These are phyloP conservation scores for Hirschioporus abietinus DNA, from an alignment of 768 basidiomycete species.

Conservation along the genomic window DNA sequence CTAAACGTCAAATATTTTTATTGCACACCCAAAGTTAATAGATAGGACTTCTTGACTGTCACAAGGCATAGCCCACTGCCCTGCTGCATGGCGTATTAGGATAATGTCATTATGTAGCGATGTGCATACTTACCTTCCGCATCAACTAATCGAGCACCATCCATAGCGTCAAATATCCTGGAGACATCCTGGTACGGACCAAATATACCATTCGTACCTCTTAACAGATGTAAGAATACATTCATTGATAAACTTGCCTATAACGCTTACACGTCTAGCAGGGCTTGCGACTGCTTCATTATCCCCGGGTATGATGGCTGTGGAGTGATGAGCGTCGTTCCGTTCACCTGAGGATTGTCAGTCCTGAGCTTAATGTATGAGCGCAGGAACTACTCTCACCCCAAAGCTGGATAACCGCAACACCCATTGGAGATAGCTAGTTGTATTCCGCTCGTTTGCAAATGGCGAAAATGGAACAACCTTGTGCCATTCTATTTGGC, in stretches of 20 bases:
- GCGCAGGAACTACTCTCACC: constrained; percentile 29
- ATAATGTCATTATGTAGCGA: constrained; percentile 3
- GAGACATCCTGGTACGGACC: constrained; percentile 77
- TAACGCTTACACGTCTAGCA: constrained; percentile 68
- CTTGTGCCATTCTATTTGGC: constrained; percentile 64
- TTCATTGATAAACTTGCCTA: constrained; percentile 1
- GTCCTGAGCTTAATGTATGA: background rate
- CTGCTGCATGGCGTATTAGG: constrained; percentile 28
- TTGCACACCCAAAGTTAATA: constrained; percentile 62
- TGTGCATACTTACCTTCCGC: constrained; percentile 30
- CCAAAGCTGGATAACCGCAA: constrained; percentile 52
- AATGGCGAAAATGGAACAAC: constrained; percentile 72
- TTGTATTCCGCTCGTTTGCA: constrained; percentile 46
- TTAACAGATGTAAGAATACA: constrained; percentile 22
- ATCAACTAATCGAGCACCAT: constrained; percentile 65
- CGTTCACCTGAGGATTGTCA: constrained; percentile 43
- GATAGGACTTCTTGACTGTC: constrained; percentile 51
- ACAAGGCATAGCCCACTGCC: constrained; percentile 77
- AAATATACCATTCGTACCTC: constrained; percentile 66
- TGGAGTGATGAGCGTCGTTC: constrained; percentile 39
- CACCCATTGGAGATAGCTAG: constrained; percentile 75
- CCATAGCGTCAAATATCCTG: constrained; percentile 54
- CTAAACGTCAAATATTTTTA: background rate
- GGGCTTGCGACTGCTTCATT: constrained; percentile 53
- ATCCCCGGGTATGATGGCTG: constrained; percentile 61